Evolutionary conservation across 208 protist genomes (phyloP), one percentile per base, ranked within the genome.

Genomic region (Trypanosoma lewisi): DNA sequence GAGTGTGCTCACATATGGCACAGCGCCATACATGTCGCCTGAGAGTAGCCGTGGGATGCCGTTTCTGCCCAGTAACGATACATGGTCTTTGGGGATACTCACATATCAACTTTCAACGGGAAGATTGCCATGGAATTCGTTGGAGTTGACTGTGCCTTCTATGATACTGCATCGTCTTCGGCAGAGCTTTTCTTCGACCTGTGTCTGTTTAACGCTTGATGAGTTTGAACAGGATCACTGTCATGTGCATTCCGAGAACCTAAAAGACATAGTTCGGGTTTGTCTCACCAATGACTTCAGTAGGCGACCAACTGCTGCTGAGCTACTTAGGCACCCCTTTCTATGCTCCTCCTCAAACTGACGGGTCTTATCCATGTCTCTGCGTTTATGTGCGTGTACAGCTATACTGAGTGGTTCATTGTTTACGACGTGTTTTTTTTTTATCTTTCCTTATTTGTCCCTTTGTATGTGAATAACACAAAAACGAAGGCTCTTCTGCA

Each of bases 31-130:
- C 63, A 92, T 95, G 85, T 93, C 89, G 9, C 89, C 89, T 4
- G 83, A 95, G 53, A 77, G 75, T 50, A 91, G 89, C 50, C 57
- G 85, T 9, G 86, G 85, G 9, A 25, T 91, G 14, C 58, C 42
- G 7, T 75, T 64, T 56, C 53, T 79, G 19, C 31, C 75, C 2
- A 64, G 76, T 45, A 95, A 89, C 58, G 89, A 95, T 70, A 64
- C 91, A 5, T 95, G 89, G 86, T 91, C 89, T 1, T 49, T 95
- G 2, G 89, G 89, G 34, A 78, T 95, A 41, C 83, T 82, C 16
- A 72, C 72, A 28, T 91, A 85, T 64, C 78, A 93, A 54, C 69
- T 95, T 42, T 76, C 67, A 11, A 89, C 86, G 0, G 83, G 85
- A 9, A 72, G 63, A 6, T 14, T 91, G 42, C 89, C 89, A 17